These are phyloP conservation scores for Geotrichum siamense DNA, from an alignment of 1,139 yeast species.

Conservation along the genomic window DNA sequence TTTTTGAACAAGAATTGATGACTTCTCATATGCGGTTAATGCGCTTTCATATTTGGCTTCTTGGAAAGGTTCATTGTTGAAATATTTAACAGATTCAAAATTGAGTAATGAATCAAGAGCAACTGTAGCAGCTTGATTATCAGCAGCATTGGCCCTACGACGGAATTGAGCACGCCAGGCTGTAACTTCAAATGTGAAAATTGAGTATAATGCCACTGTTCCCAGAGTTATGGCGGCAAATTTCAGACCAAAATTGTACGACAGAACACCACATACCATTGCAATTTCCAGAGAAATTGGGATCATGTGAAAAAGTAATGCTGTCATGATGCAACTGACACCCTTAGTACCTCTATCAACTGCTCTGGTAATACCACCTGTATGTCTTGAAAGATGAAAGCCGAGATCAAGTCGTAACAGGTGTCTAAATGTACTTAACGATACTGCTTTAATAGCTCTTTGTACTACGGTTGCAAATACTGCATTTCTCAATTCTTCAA, in stretches of 20 bases:
- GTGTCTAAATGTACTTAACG: conserved; percentile 79
- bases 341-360: conserved; percentile 98
- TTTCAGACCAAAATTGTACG: conserved; percentile 81
- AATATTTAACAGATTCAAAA: conserved; percentile 90
- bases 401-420: conserved; percentile 76
- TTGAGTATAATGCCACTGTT: conserved; percentile 81
- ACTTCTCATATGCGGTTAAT: conserved; percentile 64
- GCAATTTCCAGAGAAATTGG: conserved; percentile 89
- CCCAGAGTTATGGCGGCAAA: conserved; percentile 85
- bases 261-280: conserved; percentile 86
- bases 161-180: conserved; percentile 95
- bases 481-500: conserved; percentile 92
- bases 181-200: conserved; percentile 84
- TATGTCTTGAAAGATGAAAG: conserved; percentile 84
- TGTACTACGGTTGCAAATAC: conserved; percentile 95
- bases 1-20: conserved; percentile 83
- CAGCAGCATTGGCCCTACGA: conserved; percentile 87
- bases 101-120: conserved; percentile 91
- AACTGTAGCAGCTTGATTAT: conserved; percentile 90
- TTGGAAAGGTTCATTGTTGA: conserved; percentile 80
- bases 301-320: conserved; percentile 93
- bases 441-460: conserved; percentile 88
- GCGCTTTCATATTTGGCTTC: conserved; percentile 76
- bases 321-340: conserved; percentile 82
- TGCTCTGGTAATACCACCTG: conserved; percentile 94